These are phyloP conservation scores for Juglanconis oblonga DNA, from an alignment of 2,329 filamentous ascomycete species.

Conservation along the genomic window DNA sequence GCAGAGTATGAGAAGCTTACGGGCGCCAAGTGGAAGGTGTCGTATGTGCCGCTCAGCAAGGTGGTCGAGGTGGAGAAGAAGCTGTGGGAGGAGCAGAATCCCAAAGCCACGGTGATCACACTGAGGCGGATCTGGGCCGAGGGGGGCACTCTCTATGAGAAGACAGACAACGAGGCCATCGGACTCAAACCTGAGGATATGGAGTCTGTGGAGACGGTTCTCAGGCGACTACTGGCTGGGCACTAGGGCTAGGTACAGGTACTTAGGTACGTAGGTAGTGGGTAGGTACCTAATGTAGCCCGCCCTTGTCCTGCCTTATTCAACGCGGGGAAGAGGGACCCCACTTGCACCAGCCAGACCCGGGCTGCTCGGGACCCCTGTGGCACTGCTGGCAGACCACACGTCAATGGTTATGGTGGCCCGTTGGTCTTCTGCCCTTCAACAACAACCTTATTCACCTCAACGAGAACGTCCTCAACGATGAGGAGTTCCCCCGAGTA, in stretches of 20 bases:
- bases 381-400: too few species aligned
- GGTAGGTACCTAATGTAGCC: too few species aligned
- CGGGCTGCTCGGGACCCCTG: too few species aligned
- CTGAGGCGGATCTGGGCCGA: conserved; percentile 70
- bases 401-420: too few species aligned
- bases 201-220: conserved; percentile 45
- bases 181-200: conserved; percentile 45
- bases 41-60: conserved; percentile 49
- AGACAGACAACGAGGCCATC: conserved; percentile 63
- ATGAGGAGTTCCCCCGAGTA: neutral
- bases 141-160: conserved; percentile 68
- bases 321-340: too few species aligned
- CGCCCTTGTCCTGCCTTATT: too few species aligned
- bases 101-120: conserved; percentile 54
- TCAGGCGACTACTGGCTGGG: conserved; percentile 22
- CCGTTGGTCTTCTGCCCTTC: neutral
- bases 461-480: neutral
- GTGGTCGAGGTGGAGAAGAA: conserved; percentile 56
- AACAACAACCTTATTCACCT: neutral
- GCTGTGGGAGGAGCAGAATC: conserved; percentile 52
- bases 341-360: too few species aligned
- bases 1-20: conserved; percentile 68
- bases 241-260: neutral
- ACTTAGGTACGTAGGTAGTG: too few species aligned
- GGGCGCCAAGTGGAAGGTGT: conserved; percentile 52